Evolutionary conservation across 148 eudicot species (phyloP).

Genomic region (Rhododendron williamsianum): DNA sequence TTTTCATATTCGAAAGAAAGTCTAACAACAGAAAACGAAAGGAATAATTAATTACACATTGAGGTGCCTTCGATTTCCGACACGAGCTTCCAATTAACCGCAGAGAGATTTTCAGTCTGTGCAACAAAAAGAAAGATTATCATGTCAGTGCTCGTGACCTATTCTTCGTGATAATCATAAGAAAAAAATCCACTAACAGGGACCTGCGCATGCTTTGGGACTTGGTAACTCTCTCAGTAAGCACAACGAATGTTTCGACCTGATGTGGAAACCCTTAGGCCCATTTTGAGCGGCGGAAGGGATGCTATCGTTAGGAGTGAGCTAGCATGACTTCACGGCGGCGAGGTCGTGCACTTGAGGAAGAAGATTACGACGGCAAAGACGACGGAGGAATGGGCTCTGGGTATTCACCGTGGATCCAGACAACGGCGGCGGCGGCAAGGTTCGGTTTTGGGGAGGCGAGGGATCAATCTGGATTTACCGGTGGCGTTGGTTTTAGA

Average conservation of each 20-base stretch:
- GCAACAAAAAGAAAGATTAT: neutral
- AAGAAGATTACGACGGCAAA: neutral
- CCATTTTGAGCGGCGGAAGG: neutral
- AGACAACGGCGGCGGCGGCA: neutral
- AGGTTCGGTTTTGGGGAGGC: neutral
- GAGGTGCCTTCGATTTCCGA: neutral
- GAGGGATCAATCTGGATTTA: neutral
- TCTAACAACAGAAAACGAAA: neutral
- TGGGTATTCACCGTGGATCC: neutral
- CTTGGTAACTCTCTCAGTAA: neutral
- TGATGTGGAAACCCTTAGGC: neutral
- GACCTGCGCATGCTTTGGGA: slow-evolving; percentile 16
- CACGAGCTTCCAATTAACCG: slow-evolving; percentile 1
- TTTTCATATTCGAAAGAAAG: neutral
- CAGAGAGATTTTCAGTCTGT: neutral
- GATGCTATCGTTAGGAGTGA: neutral
- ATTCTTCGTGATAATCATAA: neutral
- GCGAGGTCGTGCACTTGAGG: neutral
- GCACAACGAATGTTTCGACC: neutral
- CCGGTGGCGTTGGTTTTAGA: neutral
- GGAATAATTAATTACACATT: neutral
- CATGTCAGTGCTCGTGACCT: neutral
- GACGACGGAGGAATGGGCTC: neutral
- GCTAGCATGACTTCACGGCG: neutral
- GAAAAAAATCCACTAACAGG: neutral